Conservation (phyloP, 139 green algal genomes). For the Coelastrella sp. region DNA sequence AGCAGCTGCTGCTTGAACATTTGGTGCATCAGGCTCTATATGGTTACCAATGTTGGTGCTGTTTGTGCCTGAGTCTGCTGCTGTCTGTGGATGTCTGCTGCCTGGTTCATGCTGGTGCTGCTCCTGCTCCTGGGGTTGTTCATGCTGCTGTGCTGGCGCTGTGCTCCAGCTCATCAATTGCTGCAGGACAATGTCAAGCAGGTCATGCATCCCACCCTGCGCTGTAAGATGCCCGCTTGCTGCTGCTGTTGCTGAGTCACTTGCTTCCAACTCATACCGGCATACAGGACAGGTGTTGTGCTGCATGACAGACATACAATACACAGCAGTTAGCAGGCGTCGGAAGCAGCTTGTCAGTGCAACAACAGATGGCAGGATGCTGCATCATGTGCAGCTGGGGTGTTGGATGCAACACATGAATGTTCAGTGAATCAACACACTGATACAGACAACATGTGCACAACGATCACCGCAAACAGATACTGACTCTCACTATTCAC, state of each 20-base stretch:
- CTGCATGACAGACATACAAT: not conserved
- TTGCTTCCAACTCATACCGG: conserved; percentile 7
- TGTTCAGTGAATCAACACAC: too few species aligned
- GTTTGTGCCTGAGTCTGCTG: too few species aligned
- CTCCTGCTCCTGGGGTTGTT: not conserved
- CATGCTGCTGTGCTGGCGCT: not conserved
- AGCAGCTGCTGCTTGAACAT: not conserved
- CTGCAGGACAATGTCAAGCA: conserved; percentile 19
- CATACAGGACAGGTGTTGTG: conserved; percentile 36
- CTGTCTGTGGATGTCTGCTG: not conserved
- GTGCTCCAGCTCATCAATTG: conserved; percentile 27
- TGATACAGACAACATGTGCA: too few species aligned
- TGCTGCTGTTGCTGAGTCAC: conserved; percentile 8
- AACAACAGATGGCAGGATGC: too few species aligned
- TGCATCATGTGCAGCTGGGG: too few species aligned
- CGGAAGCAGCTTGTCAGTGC: too few species aligned
- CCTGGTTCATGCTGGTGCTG: not conserved
- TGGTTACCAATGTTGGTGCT: not conserved
- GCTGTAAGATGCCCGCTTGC: not conserved
- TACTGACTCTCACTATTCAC: too few species aligned
- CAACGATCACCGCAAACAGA: too few species aligned
- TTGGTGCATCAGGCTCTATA: too few species aligned
- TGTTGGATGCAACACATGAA: too few species aligned
- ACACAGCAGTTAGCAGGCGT: not conserved
- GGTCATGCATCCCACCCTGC: not conserved